Percentiles rank a stretch among this genome's conserved stretches.
phyloP scores from a whole-genome alignment of 1,139 yeast species.

The Saccharomyces hybrid region DNA sequence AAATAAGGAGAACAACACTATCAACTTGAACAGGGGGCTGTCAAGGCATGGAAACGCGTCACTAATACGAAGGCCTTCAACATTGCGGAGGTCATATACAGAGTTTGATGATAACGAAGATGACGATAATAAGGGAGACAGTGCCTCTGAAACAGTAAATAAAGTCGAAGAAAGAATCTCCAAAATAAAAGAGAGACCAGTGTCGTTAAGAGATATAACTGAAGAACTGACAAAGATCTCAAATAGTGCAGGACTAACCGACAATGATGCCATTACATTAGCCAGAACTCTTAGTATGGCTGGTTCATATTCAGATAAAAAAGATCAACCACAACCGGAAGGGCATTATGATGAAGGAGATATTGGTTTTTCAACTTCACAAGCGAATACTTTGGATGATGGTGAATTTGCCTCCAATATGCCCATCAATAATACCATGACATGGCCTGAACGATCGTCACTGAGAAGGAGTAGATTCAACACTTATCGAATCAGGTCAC shows the following conservation, averaged over 20 bases:
- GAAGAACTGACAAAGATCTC: slow-evolving; percentile 56
- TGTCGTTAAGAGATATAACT: slow-evolving; percentile 54
- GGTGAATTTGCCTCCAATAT: slow-evolving; percentile 14
- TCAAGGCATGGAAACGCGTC: slow-evolving; percentile 4
- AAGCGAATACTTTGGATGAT: slow-evolving; percentile 2
- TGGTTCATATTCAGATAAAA: slow-evolving; percentile 4
- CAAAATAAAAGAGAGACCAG: neutral
- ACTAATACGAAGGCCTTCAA: slow-evolving; percentile 23
- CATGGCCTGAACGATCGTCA: slow-evolving; percentile 11
- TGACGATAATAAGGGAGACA: neutral
- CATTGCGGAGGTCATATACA: slow-evolving; percentile 23
- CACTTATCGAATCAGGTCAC: slow-evolving; percentile 20
- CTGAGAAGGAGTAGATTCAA: slow-evolving; percentile 19
- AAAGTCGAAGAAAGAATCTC: neutral
- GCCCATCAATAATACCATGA: slow-evolving; percentile 8
- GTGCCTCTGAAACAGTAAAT: neutral
- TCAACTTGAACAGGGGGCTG: slow-evolving; percentile 5
- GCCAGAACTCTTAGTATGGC: slow-evolving; percentile 48
- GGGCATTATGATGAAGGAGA: neutral
- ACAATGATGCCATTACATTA: slow-evolving; percentile 61
- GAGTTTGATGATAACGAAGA: slow-evolving; percentile 16
- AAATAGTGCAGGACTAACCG: slow-evolving; percentile 60
- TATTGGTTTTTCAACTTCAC: neutral
- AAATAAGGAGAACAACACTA: slow-evolving; percentile 6
- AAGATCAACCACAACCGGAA: neutral